These are phyloP conservation scores for Hydrangea macrophylla DNA, from an alignment of 148 eudicot genomes.

Conservation along the genomic window DNA sequence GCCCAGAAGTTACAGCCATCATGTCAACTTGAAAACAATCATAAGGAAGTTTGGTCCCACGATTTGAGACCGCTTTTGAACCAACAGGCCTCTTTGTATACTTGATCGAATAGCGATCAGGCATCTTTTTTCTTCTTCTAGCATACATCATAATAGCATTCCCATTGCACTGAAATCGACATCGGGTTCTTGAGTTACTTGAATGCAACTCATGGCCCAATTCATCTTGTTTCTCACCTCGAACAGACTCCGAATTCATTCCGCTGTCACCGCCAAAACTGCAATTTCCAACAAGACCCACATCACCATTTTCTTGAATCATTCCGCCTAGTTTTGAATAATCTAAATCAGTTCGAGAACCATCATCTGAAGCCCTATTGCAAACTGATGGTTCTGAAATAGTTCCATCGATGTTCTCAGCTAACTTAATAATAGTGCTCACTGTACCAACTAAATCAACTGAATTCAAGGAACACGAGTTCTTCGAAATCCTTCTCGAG, in stretches of 20 bases:
- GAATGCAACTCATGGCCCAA: slow-evolving; percentile 13
- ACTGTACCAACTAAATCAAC: slow-evolving; percentile 24
- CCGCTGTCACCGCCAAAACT: slow-evolving; percentile 19
- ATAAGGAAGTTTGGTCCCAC: slow-evolving; percentile 12
- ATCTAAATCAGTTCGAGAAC: slow-evolving; percentile 7
- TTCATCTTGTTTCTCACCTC: slow-evolving; percentile 14
- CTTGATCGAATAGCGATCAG: slow-evolving; percentile 31
- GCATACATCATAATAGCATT: slow-evolving; percentile 18
- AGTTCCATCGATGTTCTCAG: neutral
- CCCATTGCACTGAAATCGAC: slow-evolving; percentile 6
- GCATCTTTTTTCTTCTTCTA: slow-evolving; percentile 20
- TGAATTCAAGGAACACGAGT: slow-evolving; percentile 22
- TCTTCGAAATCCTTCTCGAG: slow-evolving; percentile 63
- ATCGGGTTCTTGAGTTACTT: slow-evolving; percentile 3
- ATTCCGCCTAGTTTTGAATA: slow-evolving; percentile 14
- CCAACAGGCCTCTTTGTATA: slow-evolving; percentile 35
- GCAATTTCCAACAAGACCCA: slow-evolving; percentile 9
- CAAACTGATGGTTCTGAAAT: slow-evolving; percentile 1
- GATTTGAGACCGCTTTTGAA: slow-evolving; percentile 15
- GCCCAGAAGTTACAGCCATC: slow-evolving; percentile 10
- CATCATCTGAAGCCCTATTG: slow-evolving; percentile 13
- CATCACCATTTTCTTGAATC: slow-evolving; percentile 10
- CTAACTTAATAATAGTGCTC: neutral
- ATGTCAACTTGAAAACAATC: slow-evolving; percentile 23
- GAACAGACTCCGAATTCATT: slow-evolving; percentile 14